Conservation (phyloP, 2,329 filamentous ascomycete genomes). For the Paecilomyces variotii region DNA sequence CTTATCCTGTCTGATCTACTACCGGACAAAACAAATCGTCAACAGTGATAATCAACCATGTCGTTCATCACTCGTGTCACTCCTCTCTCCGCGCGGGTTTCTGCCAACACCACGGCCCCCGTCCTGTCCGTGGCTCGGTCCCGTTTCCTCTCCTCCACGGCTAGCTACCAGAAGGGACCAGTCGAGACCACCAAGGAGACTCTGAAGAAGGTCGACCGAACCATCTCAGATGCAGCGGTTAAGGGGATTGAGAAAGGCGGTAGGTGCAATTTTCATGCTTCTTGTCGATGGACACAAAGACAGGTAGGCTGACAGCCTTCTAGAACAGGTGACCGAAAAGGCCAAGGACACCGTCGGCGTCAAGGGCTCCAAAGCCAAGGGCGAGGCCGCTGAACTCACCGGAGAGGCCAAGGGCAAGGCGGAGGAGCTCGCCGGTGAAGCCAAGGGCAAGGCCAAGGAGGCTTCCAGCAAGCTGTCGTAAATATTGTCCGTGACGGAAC, state of each 20-base stretch:
- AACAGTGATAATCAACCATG: conserved; percentile 16
- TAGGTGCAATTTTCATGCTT: conserved; percentile 32
- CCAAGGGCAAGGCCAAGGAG: conserved; percentile 28
- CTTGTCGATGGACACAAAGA: background rate
- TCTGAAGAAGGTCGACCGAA: conserved; percentile 49
- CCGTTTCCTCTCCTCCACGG: conserved; percentile 45
- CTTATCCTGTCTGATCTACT: no score
- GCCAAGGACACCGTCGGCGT: conserved; percentile 35
- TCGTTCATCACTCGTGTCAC: conserved; percentile 28
- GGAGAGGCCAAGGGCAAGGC: conserved; percentile 27
- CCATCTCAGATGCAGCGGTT: conserved; percentile 48
- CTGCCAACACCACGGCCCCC: conserved; percentile 10
- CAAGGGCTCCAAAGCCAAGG: conserved; percentile 40
- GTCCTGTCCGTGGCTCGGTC: conserved; percentile 10
- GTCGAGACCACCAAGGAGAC: conserved; percentile 51
- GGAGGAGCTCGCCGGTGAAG: conserved; percentile 16
- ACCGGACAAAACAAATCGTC: background rate
- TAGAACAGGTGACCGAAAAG: conserved; percentile 45
- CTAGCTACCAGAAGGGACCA: conserved; percentile 42
- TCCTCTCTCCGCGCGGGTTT: conserved; percentile 18
- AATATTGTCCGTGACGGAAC: background rate
- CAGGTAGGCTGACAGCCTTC: background rate
- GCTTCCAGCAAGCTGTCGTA: conserved; percentile 2
- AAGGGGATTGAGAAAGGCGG: conserved; percentile 56
- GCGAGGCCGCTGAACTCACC: conserved; percentile 32